phyloP scores from a whole-genome alignment of 2,329 filamentous ascomycete genomes.

The Trichophyton schoenleinii region DNA sequence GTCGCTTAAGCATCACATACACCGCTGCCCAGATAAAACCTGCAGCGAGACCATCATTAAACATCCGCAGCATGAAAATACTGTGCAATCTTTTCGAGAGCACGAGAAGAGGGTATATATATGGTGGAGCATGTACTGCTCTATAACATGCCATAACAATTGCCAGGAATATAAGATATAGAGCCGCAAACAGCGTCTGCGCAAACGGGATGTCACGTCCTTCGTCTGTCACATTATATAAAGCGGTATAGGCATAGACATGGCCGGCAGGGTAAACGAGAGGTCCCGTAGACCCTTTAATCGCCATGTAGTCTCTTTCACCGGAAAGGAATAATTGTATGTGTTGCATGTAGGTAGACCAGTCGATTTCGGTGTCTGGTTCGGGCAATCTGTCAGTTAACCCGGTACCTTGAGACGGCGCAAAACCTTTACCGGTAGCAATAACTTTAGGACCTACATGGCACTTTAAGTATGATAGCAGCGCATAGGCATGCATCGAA shows the following conservation, averaged over 20 bases:
- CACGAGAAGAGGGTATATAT: conserved; percentile 72
- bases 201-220: conserved; percentile 65
- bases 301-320: conserved; percentile 76
- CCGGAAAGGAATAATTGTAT: conserved; percentile 65
- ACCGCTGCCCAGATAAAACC: conserved; percentile 76
- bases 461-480: conserved; percentile 65
- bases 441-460: conserved; percentile 48
- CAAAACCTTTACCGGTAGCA: not conserved
- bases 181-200: conserved; percentile 67
- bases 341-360: conserved; percentile 94
- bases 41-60: conserved; percentile 88
- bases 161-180: conserved; percentile 66
- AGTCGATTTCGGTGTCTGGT: conserved; percentile 93
- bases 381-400: conserved; percentile 17
- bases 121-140: conserved; percentile 50
- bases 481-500: conserved; percentile 60
- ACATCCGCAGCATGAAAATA: conserved; percentile 81
- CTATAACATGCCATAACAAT: conserved; percentile 72
- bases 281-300: conserved; percentile 80
- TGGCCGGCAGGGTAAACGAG: conserved; percentile 91
- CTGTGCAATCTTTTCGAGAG: conserved; percentile 88
- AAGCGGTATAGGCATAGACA: conserved; percentile 73
- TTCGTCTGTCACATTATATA: conserved; percentile 65
- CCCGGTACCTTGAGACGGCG: not conserved
- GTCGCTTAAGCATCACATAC: conserved; percentile 58